A percentile compares a stretch with the other conserved stretches of the same genome.
Evolutionary conservation across 1,284 basidiomycete species (phyloP).

Genomic region (Trichosporon faecale): DNA sequence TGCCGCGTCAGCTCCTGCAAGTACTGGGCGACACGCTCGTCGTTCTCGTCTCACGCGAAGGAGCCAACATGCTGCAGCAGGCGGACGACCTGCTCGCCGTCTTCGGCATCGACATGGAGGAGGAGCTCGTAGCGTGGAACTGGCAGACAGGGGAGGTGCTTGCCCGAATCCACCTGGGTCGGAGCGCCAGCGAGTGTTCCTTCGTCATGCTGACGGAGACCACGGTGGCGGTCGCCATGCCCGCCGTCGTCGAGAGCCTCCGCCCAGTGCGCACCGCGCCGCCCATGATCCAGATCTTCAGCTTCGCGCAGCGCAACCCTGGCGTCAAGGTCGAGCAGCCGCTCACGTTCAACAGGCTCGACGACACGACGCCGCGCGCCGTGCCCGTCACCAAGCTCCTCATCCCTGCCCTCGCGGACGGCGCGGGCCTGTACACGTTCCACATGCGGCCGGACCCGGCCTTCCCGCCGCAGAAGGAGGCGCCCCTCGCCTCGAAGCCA

Average conservation of each 20-base stretch:
- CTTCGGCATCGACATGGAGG: slow-evolving; percentile 34
- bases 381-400: slow-evolving; percentile 35
- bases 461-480: slow-evolving; percentile 30
- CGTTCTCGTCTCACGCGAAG: slow-evolving; percentile 38
- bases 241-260: neutral
- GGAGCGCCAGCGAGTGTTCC: neutral
- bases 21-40: slow-evolving; percentile 50
- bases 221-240: slow-evolving; percentile 18
- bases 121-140: slow-evolving; percentile 50
- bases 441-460: slow-evolving; percentile 50
- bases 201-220: slow-evolving; percentile 22
- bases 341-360: slow-evolving; percentile 30
- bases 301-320: slow-evolving; percentile 29
- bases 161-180: slow-evolving; percentile 28
- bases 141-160: slow-evolving; percentile 51
- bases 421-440: slow-evolving; percentile 27
- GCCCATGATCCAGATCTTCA: slow-evolving; percentile 44
- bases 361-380: slow-evolving; percentile 40
- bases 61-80: slow-evolving; percentile 21
- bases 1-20: slow-evolving; percentile 48
- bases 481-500: slow-evolving; percentile 34
- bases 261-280: slow-evolving; percentile 19
- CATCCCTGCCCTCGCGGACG: slow-evolving; percentile 33
- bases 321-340: slow-evolving; percentile 30
- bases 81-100: slow-evolving; percentile 24